Evolutionary conservation across 73 alveolate genomes (phyloP), one percentile per base, ranked within the genome.

Genomic region (Tetrahymena elliotti): DNA sequence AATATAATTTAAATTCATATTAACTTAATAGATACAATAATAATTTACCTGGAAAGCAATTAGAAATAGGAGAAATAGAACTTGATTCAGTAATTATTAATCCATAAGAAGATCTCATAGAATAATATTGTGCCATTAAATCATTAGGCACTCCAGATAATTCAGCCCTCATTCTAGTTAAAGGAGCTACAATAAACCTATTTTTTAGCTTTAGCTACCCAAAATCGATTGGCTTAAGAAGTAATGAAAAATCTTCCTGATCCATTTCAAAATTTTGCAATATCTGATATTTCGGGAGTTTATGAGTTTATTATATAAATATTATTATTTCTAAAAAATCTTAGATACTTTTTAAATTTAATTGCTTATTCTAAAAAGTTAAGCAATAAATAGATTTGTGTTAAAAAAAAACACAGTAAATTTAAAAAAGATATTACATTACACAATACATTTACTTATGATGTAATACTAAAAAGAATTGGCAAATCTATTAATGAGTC

Each of bases 11-110:
- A 0, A 52, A 9, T 18, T 84, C 24, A 52, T 38, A 38, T 11
- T n/a, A 22, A 3, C 11, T 27, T 27, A 22, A 68, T n/a, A 18
- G 34, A 6, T 9, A 6, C 4, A 2, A 6, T 24, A 22, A 68
- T 18, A 54, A n/a, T n/a, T 68, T 68, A 68, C 98, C 98, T 35
- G 98, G 98, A 84, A 93, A 96, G 68, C 95, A 96, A 37, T 94
- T 93, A 33, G 96, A 82, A 52, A 94, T 94, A n/a, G 54, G 93
- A 24, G 95, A 83, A 37, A 96, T 92, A 1, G 97, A 94, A 37
- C 83, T 84, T 35, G 97, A 95, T 95, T 96, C 98, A 37, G 97
- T 96, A 13, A 96, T 12, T 24, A 96, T 95, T 11, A 96, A 95
- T 36, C 98, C 98, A 33, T 96, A 96, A 1, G 53, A 33, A 0